A percentile compares a stretch with the other conserved stretches of the same genome.
These are phyloP conservation scores for Kalaharituber pfeilii DNA, from an alignment of 2,329 filamentous ascomycete genomes.

Conservation along the genomic window DNA sequence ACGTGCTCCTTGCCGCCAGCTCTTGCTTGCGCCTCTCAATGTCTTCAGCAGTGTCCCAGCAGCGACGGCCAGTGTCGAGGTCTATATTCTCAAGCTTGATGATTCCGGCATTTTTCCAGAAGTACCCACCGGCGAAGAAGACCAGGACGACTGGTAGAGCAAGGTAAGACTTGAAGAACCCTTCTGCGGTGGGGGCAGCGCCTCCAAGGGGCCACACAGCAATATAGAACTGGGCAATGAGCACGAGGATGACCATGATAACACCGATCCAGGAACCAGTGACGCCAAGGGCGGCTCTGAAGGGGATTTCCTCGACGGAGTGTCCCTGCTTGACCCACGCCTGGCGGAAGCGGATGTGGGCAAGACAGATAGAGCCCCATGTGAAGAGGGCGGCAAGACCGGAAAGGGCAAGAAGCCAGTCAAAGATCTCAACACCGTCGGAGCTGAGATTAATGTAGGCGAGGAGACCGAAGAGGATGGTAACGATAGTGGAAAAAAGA, in stretches of 20 bases:
- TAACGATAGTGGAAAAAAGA: conserved; percentile 51
- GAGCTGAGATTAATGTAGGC: conserved; percentile 34
- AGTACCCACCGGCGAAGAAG: conserved; percentile 40
- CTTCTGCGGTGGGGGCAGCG: conserved; percentile 35
- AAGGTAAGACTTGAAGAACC: conserved; percentile 59
- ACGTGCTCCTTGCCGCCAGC: not conserved
- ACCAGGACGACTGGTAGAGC: conserved; percentile 49
- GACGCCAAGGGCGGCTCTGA: conserved; percentile 42
- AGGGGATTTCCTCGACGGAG: conserved; percentile 47
- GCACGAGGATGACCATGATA: conserved; percentile 52
- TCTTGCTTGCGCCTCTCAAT: not conserved
- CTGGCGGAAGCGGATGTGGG: conserved; percentile 49
- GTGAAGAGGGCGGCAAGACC: conserved; percentile 46
- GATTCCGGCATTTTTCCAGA: conserved; percentile 49
- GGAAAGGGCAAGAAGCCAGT: conserved; percentile 48
- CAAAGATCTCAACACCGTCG: conserved; percentile 40
- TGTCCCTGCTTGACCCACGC: conserved; percentile 44
- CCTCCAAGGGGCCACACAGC: conserved; percentile 54
- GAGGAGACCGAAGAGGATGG: conserved; percentile 38
- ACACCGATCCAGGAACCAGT: conserved; percentile 46
- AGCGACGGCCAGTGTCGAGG: conserved; percentile 41
- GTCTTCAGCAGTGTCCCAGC: not conserved
- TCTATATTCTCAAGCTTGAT: conserved; percentile 17
- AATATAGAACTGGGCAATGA: conserved; percentile 76
- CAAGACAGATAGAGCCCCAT: conserved; percentile 47